Evolutionary conservation across 345 rosid genomes (phyloP), one percentile per base, ranked within the genome.

Genomic region (Populus davidiana): DNA sequence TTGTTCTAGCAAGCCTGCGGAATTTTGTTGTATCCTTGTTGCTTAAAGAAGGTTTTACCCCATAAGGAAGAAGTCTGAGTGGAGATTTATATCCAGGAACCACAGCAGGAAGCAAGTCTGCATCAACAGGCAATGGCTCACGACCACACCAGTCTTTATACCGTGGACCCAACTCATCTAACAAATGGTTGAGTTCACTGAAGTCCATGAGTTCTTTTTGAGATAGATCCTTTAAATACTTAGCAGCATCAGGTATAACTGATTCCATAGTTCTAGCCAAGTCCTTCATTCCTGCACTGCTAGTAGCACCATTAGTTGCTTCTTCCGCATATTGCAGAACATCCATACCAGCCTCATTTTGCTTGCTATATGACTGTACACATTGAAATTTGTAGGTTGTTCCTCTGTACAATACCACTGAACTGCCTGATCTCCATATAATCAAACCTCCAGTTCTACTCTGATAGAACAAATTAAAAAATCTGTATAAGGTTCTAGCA

Each of bases 341-440:
- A 43, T 74, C 76, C 62, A 52, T 73, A 69, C 75, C 85, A 4
- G 67, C 75, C 80, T 82, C 82, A 67, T 81, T 82, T 74, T 86
- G 86, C 80, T 90, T 79, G 8, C 79, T 82, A 79, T 83, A 90
- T 25, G 88, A 88, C 71, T 86, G 91, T 39, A 91, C 93, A 82
- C 97, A 93, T 54, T 80, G 88, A 76, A 93, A 87, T 78, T 87
- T 87, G 82, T 95, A 95, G 66, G 86, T 63, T 84, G 90, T 86
- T 81, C 99, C 99, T 82, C 99, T 83, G 86, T 87, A 95, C 73
- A 93, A 79, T 35, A 90, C 99, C n/a, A 95, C 82, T 7, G 95
- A 91, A 83, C 97, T 88, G 64, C 99, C 99, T 44, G 99, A 91
- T 86, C 99, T 93, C 98, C 94, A 93, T 81, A 93, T 91, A 72